Base-by-base conservation (phyloP, 2,329 filamentous ascomycete species). In the Exophiala bonariae region DNA sequence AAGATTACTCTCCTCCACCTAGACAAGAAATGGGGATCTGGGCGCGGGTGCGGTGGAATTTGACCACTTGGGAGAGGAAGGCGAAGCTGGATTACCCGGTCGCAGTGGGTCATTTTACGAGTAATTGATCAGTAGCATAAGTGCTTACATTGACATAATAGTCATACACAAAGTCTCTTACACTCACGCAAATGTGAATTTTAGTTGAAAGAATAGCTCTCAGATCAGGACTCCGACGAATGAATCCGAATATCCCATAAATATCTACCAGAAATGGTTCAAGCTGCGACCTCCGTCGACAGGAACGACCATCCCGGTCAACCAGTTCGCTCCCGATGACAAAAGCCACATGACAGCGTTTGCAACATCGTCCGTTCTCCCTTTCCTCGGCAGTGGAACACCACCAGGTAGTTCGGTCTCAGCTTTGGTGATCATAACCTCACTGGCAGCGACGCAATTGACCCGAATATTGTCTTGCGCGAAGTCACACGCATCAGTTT, bases 41-140 rank as follows among this genome's bases (percentile, higher is more conserved):
- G 62, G 31, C 44, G 14, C 65, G 75, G n/a, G 69, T 76, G 53
- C 58, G 73, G 13, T 78, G 65, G 51, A 63, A 73, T 45, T 51
- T 74, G 37, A 71, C 72, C 39, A 57, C 54, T 1, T 75, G 68
- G 62, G 68, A 63, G 54, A 66, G 63, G 56, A 50, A 61, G 32
- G 56, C 61, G 8, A 56, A 58, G 14, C 57, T 73, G 14, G 68
- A 64, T 1, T 41, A 54, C 11, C 37, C 60, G 11, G 10, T 72
- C 33, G 70, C 67, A 18, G 59, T 59, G 8, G 72, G 70, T 52
- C 73, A 68, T 45, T 71, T 72, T 46, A 45, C 31, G 2, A 61
- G 57, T 32, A 31, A 41, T n/a, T n/a, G n/a, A n/a, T n/a, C n/a
- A n/a, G n/a, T n/a, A n/a, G n/a, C n/a, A 19, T 38, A 20, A n/a